These are phyloP conservation scores for Peronospora farinosa DNA, from an alignment of 352 stramenopile species.

Conservation along the genomic window DNA sequence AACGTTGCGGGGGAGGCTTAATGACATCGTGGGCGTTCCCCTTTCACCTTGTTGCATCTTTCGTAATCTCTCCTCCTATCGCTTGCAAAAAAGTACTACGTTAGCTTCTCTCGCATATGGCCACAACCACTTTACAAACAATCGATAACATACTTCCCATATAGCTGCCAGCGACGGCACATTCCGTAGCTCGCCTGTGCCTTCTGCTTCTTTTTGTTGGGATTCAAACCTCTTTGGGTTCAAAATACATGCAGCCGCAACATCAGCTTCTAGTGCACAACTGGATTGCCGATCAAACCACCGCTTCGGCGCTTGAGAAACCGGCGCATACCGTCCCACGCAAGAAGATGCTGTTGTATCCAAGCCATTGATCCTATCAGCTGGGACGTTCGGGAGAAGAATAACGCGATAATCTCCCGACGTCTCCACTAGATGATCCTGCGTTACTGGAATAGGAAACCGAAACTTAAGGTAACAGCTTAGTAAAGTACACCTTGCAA, in stretches of 20 bases:
- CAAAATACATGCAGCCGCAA: conserved; percentile 57
- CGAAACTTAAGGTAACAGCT: conserved; percentile 36
- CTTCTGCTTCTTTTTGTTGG: conserved; percentile 39
- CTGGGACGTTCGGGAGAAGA: conserved; percentile 34
- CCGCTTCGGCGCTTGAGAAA: conserved; percentile 24
- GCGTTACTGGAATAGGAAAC: conserved; percentile 49
- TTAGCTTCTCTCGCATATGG: background rate
- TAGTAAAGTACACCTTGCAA: background rate
- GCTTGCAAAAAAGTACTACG: conserved; percentile 2
- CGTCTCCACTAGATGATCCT: conserved; percentile 39
- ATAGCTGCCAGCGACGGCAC: conserved; percentile 77
- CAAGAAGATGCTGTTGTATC: conserved; percentile 14
- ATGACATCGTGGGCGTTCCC: conserved; percentile 41
- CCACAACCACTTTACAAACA: background rate
- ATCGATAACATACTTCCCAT: conserved; percentile 55
- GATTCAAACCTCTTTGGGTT: conserved; percentile 47
- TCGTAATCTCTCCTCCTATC: conserved; percentile 61
- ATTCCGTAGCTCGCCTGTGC: conserved; percentile 40
- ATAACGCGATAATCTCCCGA: conserved; percentile 26
- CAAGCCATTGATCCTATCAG: conserved; percentile 32
- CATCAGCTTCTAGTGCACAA: conserved; percentile 69
- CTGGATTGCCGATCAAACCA: conserved; percentile 71
- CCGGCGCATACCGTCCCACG: conserved; percentile 26
- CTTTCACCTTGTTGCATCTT: conserved; percentile 45
- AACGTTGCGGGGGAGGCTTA: conserved; percentile 46